Evolutionary conservation across 108 stramenopile species (phyloP).

Genomic region (Cylindrotheca fusiformis): DNA sequence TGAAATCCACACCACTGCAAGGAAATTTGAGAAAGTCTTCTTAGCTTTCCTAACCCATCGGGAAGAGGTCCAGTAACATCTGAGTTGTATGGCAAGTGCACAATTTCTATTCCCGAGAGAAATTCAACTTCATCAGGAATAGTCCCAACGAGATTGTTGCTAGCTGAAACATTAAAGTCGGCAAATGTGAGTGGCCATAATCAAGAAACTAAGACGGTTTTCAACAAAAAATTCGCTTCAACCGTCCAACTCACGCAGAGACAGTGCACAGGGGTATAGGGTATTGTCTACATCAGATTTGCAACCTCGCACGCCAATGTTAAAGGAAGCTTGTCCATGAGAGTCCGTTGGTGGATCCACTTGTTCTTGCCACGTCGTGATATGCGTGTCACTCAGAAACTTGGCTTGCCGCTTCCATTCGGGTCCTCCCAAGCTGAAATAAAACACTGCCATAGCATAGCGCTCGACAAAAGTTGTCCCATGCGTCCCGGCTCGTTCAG

Average conservation of each 20-base stretch:
- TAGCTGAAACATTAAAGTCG: not conserved
- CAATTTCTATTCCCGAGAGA: slow-evolving; percentile 22
- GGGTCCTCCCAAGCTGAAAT: slow-evolving; percentile 40
- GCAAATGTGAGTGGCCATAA: not conserved
- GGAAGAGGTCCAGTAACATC: slow-evolving; percentile 15
- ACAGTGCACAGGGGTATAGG: slow-evolving; percentile 4
- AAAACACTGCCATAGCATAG: slow-evolving; percentile 45
- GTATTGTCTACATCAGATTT: slow-evolving; percentile 1
- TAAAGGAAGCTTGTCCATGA: not conserved
- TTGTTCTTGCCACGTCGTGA: slow-evolving; percentile 42
- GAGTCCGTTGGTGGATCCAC: not conserved
- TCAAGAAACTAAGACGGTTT: not conserved
- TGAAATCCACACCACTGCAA: slow-evolving; percentile 5
- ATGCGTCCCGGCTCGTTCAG: not conserved
- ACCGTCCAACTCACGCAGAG: slow-evolving; percentile 22
- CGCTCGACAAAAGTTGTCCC: slow-evolving; percentile 20
- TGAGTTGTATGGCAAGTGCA: slow-evolving; percentile 38
- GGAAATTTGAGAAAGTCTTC: slow-evolving; percentile 5
- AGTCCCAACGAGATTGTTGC: slow-evolving; percentile 11
- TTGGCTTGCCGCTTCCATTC: slow-evolving; percentile 36
- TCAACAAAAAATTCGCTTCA: too few relatives aligned
- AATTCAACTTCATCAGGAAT: slow-evolving; percentile 15
- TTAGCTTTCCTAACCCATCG: slow-evolving; percentile 3
- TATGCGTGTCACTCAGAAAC: slow-evolving; percentile 43
- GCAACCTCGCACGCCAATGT: slow-evolving; percentile 7